Percentiles rank a stretch among this genome's conserved stretches.
Conservation (phyloP, 345 rosid species). For the Atalantia buxifolia region DNA sequence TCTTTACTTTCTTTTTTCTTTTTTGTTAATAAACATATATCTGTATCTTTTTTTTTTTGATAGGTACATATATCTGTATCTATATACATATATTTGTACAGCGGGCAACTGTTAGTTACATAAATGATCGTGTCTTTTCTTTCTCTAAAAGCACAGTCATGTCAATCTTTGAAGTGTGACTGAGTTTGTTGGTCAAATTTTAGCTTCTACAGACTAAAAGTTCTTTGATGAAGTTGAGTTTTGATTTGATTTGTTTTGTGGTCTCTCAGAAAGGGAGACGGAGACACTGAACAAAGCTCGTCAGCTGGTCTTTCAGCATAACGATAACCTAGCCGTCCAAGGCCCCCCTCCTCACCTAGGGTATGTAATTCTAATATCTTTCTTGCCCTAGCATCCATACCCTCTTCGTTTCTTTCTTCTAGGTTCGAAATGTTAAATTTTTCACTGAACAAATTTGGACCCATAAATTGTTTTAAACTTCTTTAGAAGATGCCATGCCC, state of each 20-base stretch:
- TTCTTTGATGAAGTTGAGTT: conserved; percentile 17
- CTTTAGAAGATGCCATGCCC: not conserved
- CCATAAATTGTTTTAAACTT: conserved; percentile 2
- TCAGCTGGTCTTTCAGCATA: conserved; percentile 84
- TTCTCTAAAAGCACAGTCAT: conserved; percentile 26
- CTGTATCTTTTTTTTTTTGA: no score
- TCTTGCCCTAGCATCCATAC: not conserved
- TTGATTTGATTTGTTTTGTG: conserved; percentile 21
- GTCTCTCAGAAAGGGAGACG: conserved; percentile 84
- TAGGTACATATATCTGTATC: no score
- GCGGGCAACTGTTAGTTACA: not conserved
- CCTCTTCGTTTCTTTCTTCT: not conserved
- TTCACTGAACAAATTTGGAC: not conserved
- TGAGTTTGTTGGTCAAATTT: conserved; percentile 14
- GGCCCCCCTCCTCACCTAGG: conserved; percentile 37
- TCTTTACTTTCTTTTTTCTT: not conserved
- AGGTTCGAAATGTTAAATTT: not conserved
- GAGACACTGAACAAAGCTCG: conserved; percentile 98
- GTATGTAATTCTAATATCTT: conserved; percentile 23
- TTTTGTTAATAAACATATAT: no score
- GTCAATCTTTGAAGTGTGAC: conserved; percentile 28
- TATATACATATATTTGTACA: not conserved
- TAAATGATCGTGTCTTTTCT: no score
- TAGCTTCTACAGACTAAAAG: not conserved
- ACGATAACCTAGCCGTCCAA: conserved; percentile 48